Percentiles rank a stretch among this genome's conserved stretches.
phyloP scores from a whole-genome alignment of 78 protist species.

The Guillardia theta region DNA sequence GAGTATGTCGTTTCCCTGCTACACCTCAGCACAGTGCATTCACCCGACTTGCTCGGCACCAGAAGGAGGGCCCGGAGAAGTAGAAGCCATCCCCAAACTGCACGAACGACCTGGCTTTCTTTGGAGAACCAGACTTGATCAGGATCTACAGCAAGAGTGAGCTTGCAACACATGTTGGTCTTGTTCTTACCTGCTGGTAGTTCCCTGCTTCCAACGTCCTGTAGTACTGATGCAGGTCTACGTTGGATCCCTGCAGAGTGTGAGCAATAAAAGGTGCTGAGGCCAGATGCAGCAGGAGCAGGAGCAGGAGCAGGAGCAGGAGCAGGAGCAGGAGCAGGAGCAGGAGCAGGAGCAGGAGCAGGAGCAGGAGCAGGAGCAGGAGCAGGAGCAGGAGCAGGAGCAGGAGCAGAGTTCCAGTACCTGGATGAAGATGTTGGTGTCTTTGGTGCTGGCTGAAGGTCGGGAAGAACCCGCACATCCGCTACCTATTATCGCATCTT shows the following conservation, averaged over 20 bases:
- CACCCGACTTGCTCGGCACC: neutral
- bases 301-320: neutral
- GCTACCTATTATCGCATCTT: neutral
- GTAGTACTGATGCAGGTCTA: neutral
- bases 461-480: neutral
- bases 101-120: neutral
- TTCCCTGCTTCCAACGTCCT: neutral
- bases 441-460: neutral
- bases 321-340: neutral
- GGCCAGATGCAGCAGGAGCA: no score
- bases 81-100: neutral
- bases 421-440: neutral
- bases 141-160: no score
- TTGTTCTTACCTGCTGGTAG: neutral
- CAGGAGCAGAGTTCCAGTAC: neutral
- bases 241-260: neutral
- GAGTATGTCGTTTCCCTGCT: neutral
- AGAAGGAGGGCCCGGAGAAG: neutral
- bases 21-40: neutral
- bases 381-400: neutral
- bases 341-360: neutral
- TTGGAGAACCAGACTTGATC: constrained; percentile 8
- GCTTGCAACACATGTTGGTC: neutral
- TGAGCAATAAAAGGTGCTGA: neutral
- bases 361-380: neutral